Conservation (phyloP, 1,284 basidiomycete genomes). For the Mycena citricolor region DNA sequence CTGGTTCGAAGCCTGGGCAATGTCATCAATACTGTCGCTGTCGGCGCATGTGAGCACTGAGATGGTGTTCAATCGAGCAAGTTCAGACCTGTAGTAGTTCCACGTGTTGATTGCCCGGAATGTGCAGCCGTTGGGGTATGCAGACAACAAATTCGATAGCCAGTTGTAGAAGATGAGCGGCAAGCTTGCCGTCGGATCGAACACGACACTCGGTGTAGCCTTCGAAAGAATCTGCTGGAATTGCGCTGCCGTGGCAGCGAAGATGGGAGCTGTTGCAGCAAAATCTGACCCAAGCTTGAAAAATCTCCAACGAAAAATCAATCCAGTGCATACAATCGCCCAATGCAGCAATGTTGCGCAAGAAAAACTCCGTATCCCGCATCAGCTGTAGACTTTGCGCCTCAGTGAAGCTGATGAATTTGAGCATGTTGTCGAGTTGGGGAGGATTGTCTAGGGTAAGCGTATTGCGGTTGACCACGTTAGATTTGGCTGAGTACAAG, state of each 20-base stretch:
- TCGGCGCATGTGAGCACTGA: no score
- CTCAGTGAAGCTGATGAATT: neutral
- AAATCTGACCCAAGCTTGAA: conserved; percentile 13
- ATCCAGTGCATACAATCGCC: conserved; percentile 1
- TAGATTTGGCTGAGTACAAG: conserved; percentile 11
- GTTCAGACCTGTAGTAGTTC: neutral
- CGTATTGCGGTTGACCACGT: conserved; percentile 11
- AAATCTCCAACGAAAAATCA: neutral
- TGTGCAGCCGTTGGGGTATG: conserved; percentile 7
- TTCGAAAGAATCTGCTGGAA: conserved; percentile 7
- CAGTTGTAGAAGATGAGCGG: conserved; percentile 6
- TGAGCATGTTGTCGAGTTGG: neutral
- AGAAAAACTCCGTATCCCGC: conserved; percentile 1
- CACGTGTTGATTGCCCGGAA: neutral
- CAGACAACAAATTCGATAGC: neutral
- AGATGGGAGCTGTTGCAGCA: neutral
- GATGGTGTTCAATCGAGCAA: no score
- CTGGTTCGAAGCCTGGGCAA: neutral
- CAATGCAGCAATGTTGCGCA: conserved; percentile 6
- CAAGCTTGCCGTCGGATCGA: neutral
- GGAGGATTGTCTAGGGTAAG: conserved; percentile 1
- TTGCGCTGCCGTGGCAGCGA: neutral
- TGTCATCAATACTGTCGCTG: neutral
- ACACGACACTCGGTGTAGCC: neutral
- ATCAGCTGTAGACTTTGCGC: neutral